Evolutionary conservation across 176 grass and related monocot genomes (phyloP).

Genomic region (Bothriochloa decipiens): DNA sequence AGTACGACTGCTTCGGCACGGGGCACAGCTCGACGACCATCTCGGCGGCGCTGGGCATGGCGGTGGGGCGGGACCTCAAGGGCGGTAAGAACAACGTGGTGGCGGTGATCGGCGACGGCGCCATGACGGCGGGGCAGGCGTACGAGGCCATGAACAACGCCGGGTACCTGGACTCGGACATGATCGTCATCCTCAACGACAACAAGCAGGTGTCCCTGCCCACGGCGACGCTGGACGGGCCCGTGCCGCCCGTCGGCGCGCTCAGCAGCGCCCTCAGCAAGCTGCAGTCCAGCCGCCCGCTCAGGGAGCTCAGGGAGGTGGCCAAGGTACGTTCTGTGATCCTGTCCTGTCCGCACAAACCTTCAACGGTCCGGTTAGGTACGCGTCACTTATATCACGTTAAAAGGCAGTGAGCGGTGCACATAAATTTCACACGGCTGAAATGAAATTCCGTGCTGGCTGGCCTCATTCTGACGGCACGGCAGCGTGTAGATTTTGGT

Average conservation of each 20-base stretch:
- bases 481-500: not conserved
- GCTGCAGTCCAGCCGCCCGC: conserved; percentile 86
- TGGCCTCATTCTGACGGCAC: not conserved
- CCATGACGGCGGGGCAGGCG: conserved; percentile 97
- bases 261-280: conserved; percentile 87
- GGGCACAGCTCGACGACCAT: conserved; percentile 98
- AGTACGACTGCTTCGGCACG: conserved; percentile 90
- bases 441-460: not conserved
- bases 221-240: conserved; percentile 91
- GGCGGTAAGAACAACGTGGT: conserved; percentile 90
- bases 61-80: conserved; percentile 88
- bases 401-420: not conserved
- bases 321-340: conserved; percentile 63
- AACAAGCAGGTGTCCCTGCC: conserved; percentile 99
- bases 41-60: conserved; percentile 97
- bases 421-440: not conserved
- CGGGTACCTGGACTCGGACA: conserved; percentile 94
- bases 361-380: not conserved
- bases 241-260: conserved; percentile 87
- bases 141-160: conserved; percentile 99
- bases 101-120: conserved; percentile 90
- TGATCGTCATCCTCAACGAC: conserved; percentile 99
- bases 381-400: not conserved
- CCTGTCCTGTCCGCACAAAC: conserved; percentile 19
- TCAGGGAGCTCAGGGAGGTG: conserved; percentile 97